phyloP scores from a whole-genome alignment of 176 grass and related monocot genomes.

The Phyllostachys edulis region DNA sequence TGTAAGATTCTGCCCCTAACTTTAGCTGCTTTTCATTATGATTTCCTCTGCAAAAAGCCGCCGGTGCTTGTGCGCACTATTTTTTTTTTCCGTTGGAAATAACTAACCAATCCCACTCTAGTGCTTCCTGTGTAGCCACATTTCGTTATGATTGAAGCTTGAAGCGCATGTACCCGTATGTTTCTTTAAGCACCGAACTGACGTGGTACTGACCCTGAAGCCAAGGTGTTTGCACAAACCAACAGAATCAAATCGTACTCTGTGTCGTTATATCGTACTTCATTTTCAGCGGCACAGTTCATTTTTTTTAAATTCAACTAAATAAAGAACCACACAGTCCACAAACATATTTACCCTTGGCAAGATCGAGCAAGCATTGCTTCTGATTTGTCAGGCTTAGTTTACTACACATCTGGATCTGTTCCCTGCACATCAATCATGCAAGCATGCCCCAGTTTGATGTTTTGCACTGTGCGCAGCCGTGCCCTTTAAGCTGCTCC shows the following conservation, averaged over 20 bases:
- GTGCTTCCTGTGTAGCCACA: background rate
- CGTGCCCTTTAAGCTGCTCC: background rate
- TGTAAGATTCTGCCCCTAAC: background rate
- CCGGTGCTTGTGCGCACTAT: background rate
- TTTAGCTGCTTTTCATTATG: background rate
- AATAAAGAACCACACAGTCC: background rate
- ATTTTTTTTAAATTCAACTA: background rate
- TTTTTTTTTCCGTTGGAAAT: background rate
- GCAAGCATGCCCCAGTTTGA: background rate
- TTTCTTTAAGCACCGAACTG: background rate
- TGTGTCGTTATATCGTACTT: background rate
- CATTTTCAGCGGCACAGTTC: background rate
- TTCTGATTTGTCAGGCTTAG: conserved; percentile 22
- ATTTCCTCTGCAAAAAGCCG: background rate
- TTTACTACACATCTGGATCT: conserved; percentile 10
- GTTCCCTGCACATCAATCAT: conserved; percentile 34
- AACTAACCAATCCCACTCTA: background rate
- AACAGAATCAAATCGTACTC: background rate
- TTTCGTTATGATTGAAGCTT: background rate
- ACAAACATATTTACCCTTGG: background rate
- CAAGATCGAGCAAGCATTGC: background rate
- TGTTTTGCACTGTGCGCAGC: background rate
- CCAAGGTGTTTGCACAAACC: background rate
- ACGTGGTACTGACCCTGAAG: conserved; percentile 9
- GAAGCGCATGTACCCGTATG: background rate